A percentile compares a stretch with the other conserved stretches of the same genome.
Evolutionary conservation across 495 filamentous ascomycete genomes (phyloP).

Genomic region (Penicillium bovifimosum): DNA sequence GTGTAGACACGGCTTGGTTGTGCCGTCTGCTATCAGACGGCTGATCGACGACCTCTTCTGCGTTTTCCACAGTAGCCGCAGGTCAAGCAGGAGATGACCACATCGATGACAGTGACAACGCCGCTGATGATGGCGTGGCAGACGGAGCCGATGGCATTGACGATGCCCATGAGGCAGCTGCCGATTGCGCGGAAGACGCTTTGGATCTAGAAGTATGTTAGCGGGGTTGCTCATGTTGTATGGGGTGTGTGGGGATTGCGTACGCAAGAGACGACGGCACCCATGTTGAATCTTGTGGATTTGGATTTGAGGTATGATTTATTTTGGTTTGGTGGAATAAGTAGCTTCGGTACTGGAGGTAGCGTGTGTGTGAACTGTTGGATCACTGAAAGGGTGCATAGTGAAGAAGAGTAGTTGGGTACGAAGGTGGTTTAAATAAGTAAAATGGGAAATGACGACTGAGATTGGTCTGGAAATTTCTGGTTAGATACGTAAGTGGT

Average conservation of each 20-base stretch:
- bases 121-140: slow-evolving; percentile 76
- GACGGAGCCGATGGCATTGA: slow-evolving; percentile 72
- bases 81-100: slow-evolving; percentile 81
- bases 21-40: slow-evolving; percentile 12
- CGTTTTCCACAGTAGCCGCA: slow-evolving; percentile 58
- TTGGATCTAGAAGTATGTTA: slow-evolving; percentile 56
- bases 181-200: slow-evolving; percentile 80
- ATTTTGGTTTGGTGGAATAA: slow-evolving; percentile 20
- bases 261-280: slow-evolving; percentile 95
- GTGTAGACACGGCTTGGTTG: neutral
- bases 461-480: neutral
- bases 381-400: slow-evolving; percentile 35
- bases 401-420: slow-evolving; percentile 3
- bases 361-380: slow-evolving; percentile 27
- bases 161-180: slow-evolving; percentile 72
- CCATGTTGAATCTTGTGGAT: slow-evolving; percentile 57
- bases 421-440: slow-evolving; percentile 12
- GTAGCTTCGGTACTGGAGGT: slow-evolving; percentile 23
- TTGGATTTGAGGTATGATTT: neutral
- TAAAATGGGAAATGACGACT: neutral
- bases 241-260: slow-evolving; percentile 24
- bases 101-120: slow-evolving; percentile 72
- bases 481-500: slow-evolving; percentile 4
- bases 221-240: neutral
- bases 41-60: slow-evolving; percentile 25